Percentiles rank a stretch among this genome's conserved stretches.
phyloP scores from a whole-genome alignment of 345 rosid species.

The Eucalyptus globulus region DNA sequence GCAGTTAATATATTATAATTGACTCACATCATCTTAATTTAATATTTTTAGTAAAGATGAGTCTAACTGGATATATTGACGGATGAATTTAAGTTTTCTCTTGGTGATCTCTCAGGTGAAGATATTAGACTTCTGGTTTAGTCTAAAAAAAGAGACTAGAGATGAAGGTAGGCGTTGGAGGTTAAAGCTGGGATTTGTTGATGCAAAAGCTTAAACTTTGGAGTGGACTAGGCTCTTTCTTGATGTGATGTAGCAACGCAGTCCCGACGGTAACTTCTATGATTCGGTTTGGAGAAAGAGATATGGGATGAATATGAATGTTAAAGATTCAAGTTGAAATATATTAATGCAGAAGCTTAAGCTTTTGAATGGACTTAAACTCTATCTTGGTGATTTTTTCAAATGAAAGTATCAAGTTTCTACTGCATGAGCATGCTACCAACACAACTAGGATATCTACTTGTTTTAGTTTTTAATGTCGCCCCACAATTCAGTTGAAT shows the following conservation, averaged over 20 bases:
- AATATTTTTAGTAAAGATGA: background rate
- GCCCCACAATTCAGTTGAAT: background rate
- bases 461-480: background rate
- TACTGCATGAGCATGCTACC: fast-evolving
- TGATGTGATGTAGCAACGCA: background rate
- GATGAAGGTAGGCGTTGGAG: too few species aligned
- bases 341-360: background rate
- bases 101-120: background rate
- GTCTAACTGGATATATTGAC: fast-evolving
- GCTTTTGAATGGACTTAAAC: background rate
- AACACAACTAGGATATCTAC: background rate
- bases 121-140: background rate
- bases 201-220: too few species aligned
- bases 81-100: background rate
- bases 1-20: background rate
- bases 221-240: background rate
- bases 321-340: background rate
- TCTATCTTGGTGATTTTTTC: background rate
- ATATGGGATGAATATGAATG: background rate
- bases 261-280: fast-evolving
- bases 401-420: background rate
- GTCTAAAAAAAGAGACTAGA: too few species aligned
- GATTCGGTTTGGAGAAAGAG: background rate
- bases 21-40: background rate
- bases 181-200: too few species aligned